A percentile compares a stretch with the other conserved stretches of the same genome.
These are phyloP conservation scores for Zea mays DNA, from an alignment of 176 grass and related monocot species.

Conservation along the genomic window DNA sequence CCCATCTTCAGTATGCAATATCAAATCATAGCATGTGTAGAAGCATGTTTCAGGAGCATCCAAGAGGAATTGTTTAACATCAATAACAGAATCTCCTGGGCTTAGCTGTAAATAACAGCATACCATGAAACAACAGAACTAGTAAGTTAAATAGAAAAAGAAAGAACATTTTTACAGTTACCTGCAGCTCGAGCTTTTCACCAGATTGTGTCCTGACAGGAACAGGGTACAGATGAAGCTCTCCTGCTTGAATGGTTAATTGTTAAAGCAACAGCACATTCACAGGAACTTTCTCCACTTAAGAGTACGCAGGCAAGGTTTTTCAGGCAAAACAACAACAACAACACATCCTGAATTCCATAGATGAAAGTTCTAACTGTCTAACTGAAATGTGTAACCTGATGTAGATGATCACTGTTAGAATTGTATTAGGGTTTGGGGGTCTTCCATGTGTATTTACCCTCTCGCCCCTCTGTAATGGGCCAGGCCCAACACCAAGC, in stretches of 20 bases:
- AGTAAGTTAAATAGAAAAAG: slow-evolving; percentile 4
- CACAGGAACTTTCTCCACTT: not conserved
- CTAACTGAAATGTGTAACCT: slow-evolving; percentile 1
- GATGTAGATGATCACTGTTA: not conserved
- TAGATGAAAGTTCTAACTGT: not conserved
- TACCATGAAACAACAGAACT: not conserved
- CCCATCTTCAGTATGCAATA: slow-evolving; percentile 82
- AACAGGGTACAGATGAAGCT: slow-evolving; percentile 82
- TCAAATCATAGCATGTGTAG: slow-evolving; percentile 91
- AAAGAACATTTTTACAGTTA: slow-evolving; percentile 27
- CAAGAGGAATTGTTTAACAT: slow-evolving; percentile 94
- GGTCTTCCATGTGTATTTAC: no score
- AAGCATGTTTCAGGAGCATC: slow-evolving; percentile 98
- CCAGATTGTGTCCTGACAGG: slow-evolving; percentile 79
- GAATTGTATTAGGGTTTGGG: no score
- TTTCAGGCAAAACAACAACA: not conserved
- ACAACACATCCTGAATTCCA: not conserved
- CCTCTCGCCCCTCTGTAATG: no score
- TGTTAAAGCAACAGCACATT: slow-evolving; percentile 3
- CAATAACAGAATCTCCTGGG: slow-evolving; percentile 91
- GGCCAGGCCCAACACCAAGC: no score
- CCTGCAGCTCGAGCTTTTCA: slow-evolving; percentile 97
- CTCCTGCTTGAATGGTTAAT: slow-evolving; percentile 48
- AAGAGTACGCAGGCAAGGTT: not conserved
- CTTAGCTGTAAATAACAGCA: slow-evolving; percentile 69